A percentile compares a stretch with the other conserved stretches of the same genome.
Evolutionary conservation across 192 early-diverging fungal genomes (phyloP).

Genomic region (Physocladia obscura): DNA sequence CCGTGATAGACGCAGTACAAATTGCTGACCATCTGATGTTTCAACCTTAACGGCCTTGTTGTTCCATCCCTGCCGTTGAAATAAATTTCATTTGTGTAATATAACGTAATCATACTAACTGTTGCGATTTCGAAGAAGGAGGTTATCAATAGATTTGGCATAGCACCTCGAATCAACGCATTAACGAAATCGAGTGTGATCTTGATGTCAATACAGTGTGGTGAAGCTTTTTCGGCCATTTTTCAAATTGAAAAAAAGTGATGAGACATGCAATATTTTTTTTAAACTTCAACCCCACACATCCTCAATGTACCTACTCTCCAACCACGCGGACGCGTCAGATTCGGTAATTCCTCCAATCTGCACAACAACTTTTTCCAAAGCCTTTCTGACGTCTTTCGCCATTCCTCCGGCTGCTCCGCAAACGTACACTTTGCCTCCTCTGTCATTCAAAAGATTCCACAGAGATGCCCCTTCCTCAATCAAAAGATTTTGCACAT

Average conservation of each 20-base stretch:
- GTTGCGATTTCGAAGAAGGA: constrained; percentile 5
- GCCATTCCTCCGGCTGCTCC: constrained; percentile 29
- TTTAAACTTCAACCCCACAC: constrained; percentile 38
- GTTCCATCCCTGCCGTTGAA: constrained; percentile 21
- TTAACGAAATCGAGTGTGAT: neutral
- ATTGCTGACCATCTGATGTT: neutral
- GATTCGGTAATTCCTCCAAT: constrained; percentile 11
- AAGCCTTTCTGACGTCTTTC: constrained; percentile 18
- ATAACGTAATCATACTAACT: neutral
- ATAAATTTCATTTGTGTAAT: neutral
- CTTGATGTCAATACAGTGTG: constrained; percentile 15
- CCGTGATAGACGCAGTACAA: constrained; percentile 15
- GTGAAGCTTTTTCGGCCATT: constrained; percentile 23
- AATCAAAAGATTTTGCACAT: constrained; percentile 71
- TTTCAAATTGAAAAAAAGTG: no score
- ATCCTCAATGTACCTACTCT: constrained; percentile 26
- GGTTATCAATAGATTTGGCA: neutral
- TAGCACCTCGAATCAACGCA: neutral
- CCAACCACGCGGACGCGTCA: constrained; percentile 5
- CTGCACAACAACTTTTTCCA: constrained; percentile 5
- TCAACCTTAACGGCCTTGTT: constrained; percentile 27
- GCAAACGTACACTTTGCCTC: constrained; percentile 23
- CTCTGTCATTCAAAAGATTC: constrained; percentile 2
- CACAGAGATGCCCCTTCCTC: constrained; percentile 22
- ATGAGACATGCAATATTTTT: no score